phyloP scores from a whole-genome alignment of 2,329 filamentous ascomycete species.

The Cladosporium velox region DNA sequence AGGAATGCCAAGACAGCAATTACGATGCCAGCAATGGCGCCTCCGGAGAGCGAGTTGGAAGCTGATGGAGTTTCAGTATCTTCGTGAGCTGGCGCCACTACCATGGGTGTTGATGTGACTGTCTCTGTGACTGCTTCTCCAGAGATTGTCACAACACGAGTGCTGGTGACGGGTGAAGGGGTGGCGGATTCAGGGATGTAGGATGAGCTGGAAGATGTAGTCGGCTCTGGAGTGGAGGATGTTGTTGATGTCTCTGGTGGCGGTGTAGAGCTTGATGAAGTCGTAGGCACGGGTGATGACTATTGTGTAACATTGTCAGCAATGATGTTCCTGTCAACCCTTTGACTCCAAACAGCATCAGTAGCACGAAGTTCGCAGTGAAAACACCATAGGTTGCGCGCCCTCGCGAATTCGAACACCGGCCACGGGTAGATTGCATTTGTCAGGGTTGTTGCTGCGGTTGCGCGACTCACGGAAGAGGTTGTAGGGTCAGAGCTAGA shows the following conservation, averaged over 20 bases:
- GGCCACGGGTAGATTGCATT: constrained; percentile 8
- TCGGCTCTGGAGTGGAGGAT: constrained; percentile 20
- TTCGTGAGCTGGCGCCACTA: constrained; percentile 27
- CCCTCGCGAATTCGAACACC: constrained; percentile 1
- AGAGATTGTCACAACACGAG: constrained; percentile 46
- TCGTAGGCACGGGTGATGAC: background rate
- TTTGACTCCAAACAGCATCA: constrained; percentile 1
- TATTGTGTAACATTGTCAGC: constrained; percentile 3
- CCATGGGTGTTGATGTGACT: constrained; percentile 43
- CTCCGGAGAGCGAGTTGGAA: constrained; percentile 37
- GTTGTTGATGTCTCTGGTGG: constrained; percentile 23
- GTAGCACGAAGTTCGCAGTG: constrained; percentile 9
- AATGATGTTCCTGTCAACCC: background rate
- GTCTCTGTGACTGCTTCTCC: constrained; percentile 48
- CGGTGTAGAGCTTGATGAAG: constrained; percentile 15
- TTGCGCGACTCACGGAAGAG: constrained; percentile 21
- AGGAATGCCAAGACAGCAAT: constrained; percentile 44
- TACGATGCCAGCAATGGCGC: constrained; percentile 51
- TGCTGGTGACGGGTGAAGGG: constrained; percentile 38
- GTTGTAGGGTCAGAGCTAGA: constrained; percentile 25
- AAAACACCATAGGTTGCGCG: constrained; percentile 8
- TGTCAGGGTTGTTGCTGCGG: constrained; percentile 3
- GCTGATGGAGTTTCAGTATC: constrained; percentile 24
- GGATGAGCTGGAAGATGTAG: constrained; percentile 27
- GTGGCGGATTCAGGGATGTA: constrained; percentile 25